Evolutionary conservation across 2,329 filamentous ascomycete species (phyloP).

Genomic region (Ophiostoma sp.): DNA sequence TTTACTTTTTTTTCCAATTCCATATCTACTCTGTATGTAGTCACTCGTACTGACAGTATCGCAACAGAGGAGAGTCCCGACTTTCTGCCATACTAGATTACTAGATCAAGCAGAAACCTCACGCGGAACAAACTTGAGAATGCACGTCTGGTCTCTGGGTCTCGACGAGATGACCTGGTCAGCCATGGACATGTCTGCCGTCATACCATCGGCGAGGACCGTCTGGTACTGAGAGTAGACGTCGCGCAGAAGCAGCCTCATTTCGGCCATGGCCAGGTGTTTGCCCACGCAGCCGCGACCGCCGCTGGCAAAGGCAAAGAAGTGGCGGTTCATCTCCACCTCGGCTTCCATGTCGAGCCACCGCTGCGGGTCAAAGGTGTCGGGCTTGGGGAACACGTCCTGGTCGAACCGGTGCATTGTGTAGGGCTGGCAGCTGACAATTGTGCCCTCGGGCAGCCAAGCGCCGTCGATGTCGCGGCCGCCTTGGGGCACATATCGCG

Average conservation of each 20-base stretch:
- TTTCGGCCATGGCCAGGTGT: slow-evolving; percentile 60
- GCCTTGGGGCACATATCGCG: slow-evolving; percentile 47
- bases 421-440: slow-evolving; percentile 57
- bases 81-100: slow-evolving; percentile 20
- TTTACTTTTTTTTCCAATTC: not conserved
- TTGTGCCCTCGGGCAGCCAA: slow-evolving; percentile 46
- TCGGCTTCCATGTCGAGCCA: slow-evolving; percentile 69
- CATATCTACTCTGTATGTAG: not conserved
- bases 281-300: slow-evolving; percentile 60
- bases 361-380: slow-evolving; percentile 70
- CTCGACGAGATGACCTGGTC: slow-evolving; percentile 63
- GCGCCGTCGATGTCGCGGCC: slow-evolving; percentile 52
- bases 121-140: slow-evolving; percentile 43
- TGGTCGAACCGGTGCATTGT: slow-evolving; percentile 54
- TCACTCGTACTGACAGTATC: slow-evolving; percentile 1
- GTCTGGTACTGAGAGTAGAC: slow-evolving; percentile 57
- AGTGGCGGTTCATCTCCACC: slow-evolving; percentile 56
- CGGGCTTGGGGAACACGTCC: slow-evolving; percentile 70
- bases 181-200: slow-evolving; percentile 56
- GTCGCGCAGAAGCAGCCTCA: slow-evolving; percentile 59
- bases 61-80: slow-evolving; percentile 19
- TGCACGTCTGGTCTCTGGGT: slow-evolving; percentile 54
- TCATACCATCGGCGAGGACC: slow-evolving; percentile 48
- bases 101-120: not conserved
- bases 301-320: slow-evolving; percentile 61